Evolutionary conservation across 768 basidiomycete species (phyloP).

Genomic region (Calocybe gangraenosa): DNA sequence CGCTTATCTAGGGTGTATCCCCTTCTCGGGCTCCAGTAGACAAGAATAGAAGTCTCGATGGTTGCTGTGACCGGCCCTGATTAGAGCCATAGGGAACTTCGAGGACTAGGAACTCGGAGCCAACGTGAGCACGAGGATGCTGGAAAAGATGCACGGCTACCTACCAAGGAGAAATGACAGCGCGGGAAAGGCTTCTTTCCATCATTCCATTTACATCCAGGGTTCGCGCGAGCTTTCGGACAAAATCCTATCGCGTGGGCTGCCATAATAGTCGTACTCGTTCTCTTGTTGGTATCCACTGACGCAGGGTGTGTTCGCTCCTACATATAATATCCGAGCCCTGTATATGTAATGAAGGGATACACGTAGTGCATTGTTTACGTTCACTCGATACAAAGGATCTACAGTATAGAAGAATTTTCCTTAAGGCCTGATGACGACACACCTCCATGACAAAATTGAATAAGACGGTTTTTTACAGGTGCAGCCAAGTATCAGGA

Average conservation of each 20-base stretch:
- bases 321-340: neutral
- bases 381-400: no score
- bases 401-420: no score
- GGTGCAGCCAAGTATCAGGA: constrained; percentile 1
- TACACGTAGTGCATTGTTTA: neutral
- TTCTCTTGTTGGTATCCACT: constrained; percentile 11
- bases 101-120: neutral
- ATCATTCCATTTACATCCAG: neutral
- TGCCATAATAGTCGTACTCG: constrained; percentile 3
- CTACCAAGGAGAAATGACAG: constrained; percentile 11
- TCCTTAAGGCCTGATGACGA: neutral
- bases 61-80: neutral
- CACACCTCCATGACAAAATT: no score
- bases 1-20: no score
- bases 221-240: constrained; percentile 17
- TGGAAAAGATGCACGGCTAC: neutral
- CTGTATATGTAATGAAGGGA: neutral
- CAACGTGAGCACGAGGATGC: neutral
- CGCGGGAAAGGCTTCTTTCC: constrained; percentile 10
- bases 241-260: neutral
- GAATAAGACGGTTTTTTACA: no score
- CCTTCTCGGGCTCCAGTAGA: no score
- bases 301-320: neutral
- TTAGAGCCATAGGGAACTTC: neutral
- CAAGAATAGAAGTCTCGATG: no score